Conservation (phyloP, 805 yeast species). For the Saturnispora kantuleensis region DNA sequence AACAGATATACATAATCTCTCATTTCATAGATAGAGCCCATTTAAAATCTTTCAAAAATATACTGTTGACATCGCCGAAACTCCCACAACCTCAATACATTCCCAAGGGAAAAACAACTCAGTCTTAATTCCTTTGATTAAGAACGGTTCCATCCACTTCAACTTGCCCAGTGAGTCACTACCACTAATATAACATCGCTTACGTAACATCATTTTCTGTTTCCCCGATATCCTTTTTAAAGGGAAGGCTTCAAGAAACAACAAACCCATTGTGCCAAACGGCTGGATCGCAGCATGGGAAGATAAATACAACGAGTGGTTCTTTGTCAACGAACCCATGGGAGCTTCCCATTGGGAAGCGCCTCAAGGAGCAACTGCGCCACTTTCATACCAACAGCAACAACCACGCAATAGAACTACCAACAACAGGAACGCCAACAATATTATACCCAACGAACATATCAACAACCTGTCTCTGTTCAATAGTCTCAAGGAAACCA, state of each 20-base stretch:
- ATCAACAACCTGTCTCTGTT: constrained; percentile 4
- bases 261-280: constrained; percentile 21
- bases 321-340: constrained; percentile 64
- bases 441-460: constrained; percentile 9
- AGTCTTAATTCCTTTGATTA: too few species aligned
- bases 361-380: constrained; percentile 28
- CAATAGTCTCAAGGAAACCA: constrained; percentile 11
- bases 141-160: too few species aligned
- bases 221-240: not conserved
- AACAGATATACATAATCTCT: too few species aligned
- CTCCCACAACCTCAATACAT: too few species aligned
- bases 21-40: too few species aligned
- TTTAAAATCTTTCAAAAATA: too few species aligned
- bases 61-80: too few species aligned
- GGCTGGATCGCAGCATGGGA: constrained; percentile 71
- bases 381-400: constrained; percentile 21
- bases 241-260: constrained; percentile 19
- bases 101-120: too few species aligned
- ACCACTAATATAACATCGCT: too few species aligned
- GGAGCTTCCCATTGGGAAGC: constrained; percentile 88
- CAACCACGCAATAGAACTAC: constrained; percentile 8
- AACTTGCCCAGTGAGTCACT: too few species aligned
- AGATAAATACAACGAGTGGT: constrained; percentile 57
- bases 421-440: constrained; percentile 12
- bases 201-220: not conserved